Evolutionary conservation across 1,139 yeast genomes (phyloP), one percentile per base, ranked within the genome.

Genomic region (Diutina rugosa): DNA sequence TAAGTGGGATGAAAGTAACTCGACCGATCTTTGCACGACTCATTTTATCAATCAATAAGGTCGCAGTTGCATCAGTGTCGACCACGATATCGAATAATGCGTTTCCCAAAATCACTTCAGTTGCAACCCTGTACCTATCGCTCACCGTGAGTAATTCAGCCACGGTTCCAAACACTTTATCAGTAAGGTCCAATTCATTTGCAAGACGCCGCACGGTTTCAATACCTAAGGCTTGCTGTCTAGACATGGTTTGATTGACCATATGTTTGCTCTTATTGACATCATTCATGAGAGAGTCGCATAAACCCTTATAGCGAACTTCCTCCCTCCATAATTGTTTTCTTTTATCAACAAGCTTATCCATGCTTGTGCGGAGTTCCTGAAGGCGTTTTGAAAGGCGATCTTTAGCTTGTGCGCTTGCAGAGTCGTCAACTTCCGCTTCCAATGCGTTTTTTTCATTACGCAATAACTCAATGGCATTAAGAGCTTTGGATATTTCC

Each of bases 1-100:
- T 90, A 61, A 93, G 73, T 0, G 99, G 98, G 72, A 93, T 84
- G 64, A 93, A 90, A 0, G 98, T 90, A 0, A 88, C 91, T 63
- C 97, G 78, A 1, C 98, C 98, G 5, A 83, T 77, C 60, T 81
- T 83, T 58, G 80, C 81, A 56, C 87, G 76, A n/a, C 77, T 76
- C 58, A 93, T 72, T 64, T 89, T 95, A 55, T 85, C 85, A 85
- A 93, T 86, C 3, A 93, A 69, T 14, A 79, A 66, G 5, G 90
- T 77, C 0, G 98, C 98, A 0, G 97, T 89, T 55, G 80, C 84
- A 62, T 91, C 97, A 54, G 79, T 84, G 64, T 90, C 97, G 16
- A 93, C 98, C 16, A 93, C 95, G 47, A 91, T 82, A 67, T 93
- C 90, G 65, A 90, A 91, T 55, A 93, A 72, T 2, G 96, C 80